Conservation (phyloP, 2,329 filamentous ascomycete genomes). For the Ceratocystis cubensis region DNA sequence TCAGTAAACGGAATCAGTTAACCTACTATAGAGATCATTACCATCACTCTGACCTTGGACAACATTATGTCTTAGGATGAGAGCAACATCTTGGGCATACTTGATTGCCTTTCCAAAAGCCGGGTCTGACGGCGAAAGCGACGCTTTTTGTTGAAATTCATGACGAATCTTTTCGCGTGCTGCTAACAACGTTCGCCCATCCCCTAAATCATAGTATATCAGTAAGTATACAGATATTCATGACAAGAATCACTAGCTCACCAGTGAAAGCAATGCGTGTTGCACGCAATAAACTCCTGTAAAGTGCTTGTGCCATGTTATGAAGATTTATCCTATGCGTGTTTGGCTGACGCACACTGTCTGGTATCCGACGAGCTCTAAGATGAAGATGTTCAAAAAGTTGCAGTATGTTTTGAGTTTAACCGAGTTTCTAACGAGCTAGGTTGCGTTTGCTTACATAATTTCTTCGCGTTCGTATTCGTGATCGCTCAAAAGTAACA, state of each 20-base stretch:
- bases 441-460: constrained; percentile 2
- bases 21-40: constrained; percentile 49
- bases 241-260: constrained; percentile 29
- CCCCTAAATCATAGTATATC: constrained; percentile 41
- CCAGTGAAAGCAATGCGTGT: constrained; percentile 73
- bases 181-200: constrained; percentile 53
- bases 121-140: constrained; percentile 44
- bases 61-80: constrained; percentile 68
- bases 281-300: constrained; percentile 69
- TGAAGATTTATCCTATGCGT: neutral
- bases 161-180: constrained; percentile 60
- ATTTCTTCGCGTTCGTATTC: constrained; percentile 23
- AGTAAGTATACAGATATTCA: constrained; percentile 9
- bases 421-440: neutral
- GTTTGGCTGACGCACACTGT: neutral
- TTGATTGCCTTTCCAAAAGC: constrained; percentile 53
- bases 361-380: neutral
- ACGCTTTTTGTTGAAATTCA: constrained; percentile 57
- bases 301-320: constrained; percentile 59
- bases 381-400: neutral
- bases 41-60: constrained; percentile 61
- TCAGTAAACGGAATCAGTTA: neutral
- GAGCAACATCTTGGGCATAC: constrained; percentile 71
- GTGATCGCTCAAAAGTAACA: constrained; percentile 6
- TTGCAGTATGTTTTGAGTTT: neutral